phyloP scores from a whole-genome alignment of 345 rosid species.

The Stellera chamaejasme region DNA sequence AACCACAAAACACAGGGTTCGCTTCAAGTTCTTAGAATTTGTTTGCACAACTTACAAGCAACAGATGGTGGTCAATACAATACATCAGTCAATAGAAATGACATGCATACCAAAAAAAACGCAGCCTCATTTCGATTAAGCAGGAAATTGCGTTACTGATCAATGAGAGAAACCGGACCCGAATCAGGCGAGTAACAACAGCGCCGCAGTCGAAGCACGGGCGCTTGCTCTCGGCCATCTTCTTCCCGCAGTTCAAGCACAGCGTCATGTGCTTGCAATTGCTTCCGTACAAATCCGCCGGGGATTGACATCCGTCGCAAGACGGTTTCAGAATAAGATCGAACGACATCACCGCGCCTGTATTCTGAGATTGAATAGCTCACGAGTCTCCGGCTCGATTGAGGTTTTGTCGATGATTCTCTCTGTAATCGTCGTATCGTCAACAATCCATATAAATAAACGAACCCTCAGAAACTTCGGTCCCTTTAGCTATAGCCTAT shows the following conservation, averaged over 20 bases:
- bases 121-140: too few species aligned
- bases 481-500: too few species aligned
- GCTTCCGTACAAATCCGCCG: constrained; percentile 75
- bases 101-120: too few species aligned
- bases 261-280: constrained; percentile 93
- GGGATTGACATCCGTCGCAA: constrained; percentile 71
- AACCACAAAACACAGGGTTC: background rate
- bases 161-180: constrained; percentile 29
- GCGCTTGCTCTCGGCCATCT: constrained; percentile 73
- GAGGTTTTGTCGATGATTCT: too few species aligned
- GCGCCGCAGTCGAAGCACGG: constrained; percentile 82
- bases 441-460: background rate
- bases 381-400: too few species aligned
- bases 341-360: constrained; percentile 38
- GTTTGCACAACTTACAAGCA: too few species aligned
- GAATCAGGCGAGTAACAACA: constrained; percentile 64
- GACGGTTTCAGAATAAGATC: constrained; percentile 67
- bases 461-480: background rate
- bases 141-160: too few species aligned
- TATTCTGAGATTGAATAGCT: background rate
- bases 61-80: too few species aligned
- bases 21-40: too few species aligned
- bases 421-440: too few species aligned
- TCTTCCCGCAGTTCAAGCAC: constrained; percentile 79
- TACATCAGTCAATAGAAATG: too few species aligned